A percentile compares a stretch with the other conserved stretches of the same genome.
phyloP scores from a whole-genome alignment of 768 basidiomycete genomes.

The Suillus fuscotomentosus region DNA sequence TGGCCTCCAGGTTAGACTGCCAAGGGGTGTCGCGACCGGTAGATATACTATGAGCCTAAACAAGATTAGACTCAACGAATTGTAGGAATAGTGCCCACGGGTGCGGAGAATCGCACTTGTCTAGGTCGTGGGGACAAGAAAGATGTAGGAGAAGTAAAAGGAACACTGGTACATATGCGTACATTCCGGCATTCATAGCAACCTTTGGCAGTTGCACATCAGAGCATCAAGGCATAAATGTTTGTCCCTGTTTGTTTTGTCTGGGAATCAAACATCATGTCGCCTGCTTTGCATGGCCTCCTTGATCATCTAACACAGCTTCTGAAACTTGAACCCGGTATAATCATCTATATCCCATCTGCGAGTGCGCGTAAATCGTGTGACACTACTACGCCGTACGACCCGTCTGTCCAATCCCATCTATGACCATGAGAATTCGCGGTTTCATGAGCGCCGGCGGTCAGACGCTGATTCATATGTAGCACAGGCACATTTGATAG shows the following conservation, averaged over 20 bases:
- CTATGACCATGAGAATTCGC: neutral
- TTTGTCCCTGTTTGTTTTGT: slow-evolving; percentile 13
- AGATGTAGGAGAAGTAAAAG: slow-evolving; percentile 1
- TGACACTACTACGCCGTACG: neutral
- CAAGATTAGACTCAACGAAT: too few relatives aligned
- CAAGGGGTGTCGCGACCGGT: neutral
- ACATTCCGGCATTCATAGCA: slow-evolving; percentile 20
- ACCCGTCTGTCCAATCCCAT: neutral
- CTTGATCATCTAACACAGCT: slow-evolving; percentile 7
- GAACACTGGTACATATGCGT: slow-evolving; percentile 2
- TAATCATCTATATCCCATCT: neutral
- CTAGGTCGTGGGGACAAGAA: neutral
- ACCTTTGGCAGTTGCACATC: slow-evolving; percentile 9
- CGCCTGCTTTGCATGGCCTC: slow-evolving; percentile 2
- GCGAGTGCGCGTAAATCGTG: neutral
- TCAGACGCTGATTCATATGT: neutral
- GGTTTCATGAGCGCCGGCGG: neutral
- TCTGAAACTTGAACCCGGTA: neutral
- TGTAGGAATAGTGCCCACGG: neutral
- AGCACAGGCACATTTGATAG: neutral
- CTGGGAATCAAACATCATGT: neutral
- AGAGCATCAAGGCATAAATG: slow-evolving; percentile 17
- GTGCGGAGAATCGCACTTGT: neutral
- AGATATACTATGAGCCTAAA: neutral
- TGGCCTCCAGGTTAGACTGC: neutral